phyloP scores from a whole-genome alignment of 2,329 filamentous ascomycete species.

The Fusarium tjaetaba region DNA sequence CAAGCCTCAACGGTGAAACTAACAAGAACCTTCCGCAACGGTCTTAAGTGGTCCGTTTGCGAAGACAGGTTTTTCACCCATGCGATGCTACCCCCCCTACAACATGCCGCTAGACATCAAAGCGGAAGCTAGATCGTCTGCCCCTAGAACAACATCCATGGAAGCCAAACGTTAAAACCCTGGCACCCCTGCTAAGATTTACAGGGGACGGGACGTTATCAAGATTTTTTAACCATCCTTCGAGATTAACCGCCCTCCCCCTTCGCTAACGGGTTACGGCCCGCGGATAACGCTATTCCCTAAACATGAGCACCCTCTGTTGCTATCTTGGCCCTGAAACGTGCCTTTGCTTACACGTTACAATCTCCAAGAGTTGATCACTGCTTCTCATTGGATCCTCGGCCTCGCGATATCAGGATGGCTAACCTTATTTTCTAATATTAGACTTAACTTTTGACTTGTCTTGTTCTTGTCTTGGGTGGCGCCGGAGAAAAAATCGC shows the following conservation, averaged over 20 bases:
- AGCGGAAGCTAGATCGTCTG: slow-evolving; percentile 19
- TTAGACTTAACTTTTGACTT: slow-evolving; percentile 7
- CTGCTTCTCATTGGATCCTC: not conserved
- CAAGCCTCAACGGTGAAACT: not conserved
- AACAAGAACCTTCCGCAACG: slow-evolving; percentile 1
- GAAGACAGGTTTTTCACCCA: not conserved
- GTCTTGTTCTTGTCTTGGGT: not conserved
- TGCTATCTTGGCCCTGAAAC: slow-evolving; percentile 10
- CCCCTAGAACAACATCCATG: not conserved
- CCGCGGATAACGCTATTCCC: slow-evolving; percentile 1
- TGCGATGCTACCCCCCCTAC: not conserved
- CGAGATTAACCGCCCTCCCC: not conserved
- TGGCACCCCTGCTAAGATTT: slow-evolving; percentile 8
- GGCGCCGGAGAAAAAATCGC: not conserved
- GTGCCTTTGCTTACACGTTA: slow-evolving; percentile 5
- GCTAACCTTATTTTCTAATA: slow-evolving; percentile 18
- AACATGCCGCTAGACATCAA: slow-evolving; percentile 3
- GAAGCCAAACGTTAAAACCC: not conserved
- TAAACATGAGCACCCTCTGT: not conserved
- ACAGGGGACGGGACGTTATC: slow-evolving; percentile 10
- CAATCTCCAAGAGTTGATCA: not conserved
- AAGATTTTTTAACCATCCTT: not conserved
- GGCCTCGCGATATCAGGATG: slow-evolving; percentile 2
- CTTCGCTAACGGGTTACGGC: slow-evolving; percentile 24
- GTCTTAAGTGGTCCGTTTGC: not conserved